Evolutionary conservation across 768 basidiomycete genomes (phyloP), one percentile per base, ranked within the genome.

Genomic region (Lactarius quietus): DNA sequence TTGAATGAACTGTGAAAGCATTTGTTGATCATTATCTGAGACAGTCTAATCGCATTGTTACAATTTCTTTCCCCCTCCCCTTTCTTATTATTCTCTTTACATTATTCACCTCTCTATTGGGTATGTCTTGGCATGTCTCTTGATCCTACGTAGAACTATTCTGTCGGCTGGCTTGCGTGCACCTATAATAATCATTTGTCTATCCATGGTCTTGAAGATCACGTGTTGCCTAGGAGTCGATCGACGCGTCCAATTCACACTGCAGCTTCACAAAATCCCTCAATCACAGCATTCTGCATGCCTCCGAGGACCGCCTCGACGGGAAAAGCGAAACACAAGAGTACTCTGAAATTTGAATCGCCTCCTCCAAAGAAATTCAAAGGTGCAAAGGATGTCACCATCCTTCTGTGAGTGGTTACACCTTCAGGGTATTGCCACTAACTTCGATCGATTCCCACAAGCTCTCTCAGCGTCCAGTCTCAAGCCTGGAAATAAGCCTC

Each of bases 1-100:
- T 86, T 68, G 83, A 87, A 71, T 83, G 75, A 82, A 18, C 18
- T 29, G 2, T 8, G 59, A 45, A 39, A 20, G 39, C 28, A 36
- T 29, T 33, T 35, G 6, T 6, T 48, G 18, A n/a, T 57, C 20
- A 23, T 23, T 10, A 12, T 38, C 38, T 38, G 38, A 38, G 12
- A 51, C 23, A 48, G 3, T 51, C 48, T 26, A 26, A 51, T 51
- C 14, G 15, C 26, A 51, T 51, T 26, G 6, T 28, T 26, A 51
- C 48, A 26, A 6, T 48, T 10, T 48, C 45, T 48, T 23, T 4
- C 45, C 4, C 23, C 4, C 26, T 14, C 23, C 10, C 45, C 2
- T 33, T 55, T 4, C 29, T 23, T 43, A 26, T 23, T 5, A 15
- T 28, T 10, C 29, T 20, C 2, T 41, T 53, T 66, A 66, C 57